Evolutionary conservation across 2,329 filamentous ascomycete genomes (phyloP), one percentile per base, ranked within the genome.

Genomic region (Xylariaceae sp.): DNA sequence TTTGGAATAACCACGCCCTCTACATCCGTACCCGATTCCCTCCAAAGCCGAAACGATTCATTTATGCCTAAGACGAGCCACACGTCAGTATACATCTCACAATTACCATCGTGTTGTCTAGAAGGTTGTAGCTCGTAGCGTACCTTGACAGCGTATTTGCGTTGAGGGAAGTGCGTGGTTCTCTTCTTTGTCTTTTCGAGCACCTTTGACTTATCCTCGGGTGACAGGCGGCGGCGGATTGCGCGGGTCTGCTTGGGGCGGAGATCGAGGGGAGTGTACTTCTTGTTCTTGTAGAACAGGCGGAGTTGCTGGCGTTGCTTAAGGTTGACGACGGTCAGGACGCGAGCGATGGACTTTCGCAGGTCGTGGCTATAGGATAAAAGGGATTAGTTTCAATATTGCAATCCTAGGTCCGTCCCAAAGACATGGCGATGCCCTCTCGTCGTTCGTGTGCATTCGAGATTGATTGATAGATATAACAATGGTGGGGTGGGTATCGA

Each of bases 231-330:
- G 85, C 96, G 91, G 77, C 95, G 92, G 83, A 98, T 96, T 77
- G 93, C 95, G 75, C 95, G 93, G 77, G 95, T 99, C 85, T 95
- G 88, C 91, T 98, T 98, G 78, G 92, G 82, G 81, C 95, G 91
- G 84, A 99, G 93, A 81, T 99, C 96, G 78, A 99, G 92, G 68
- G 95, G 95, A 67, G 92, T 83, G 87, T 97, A 97, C 87, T 97
- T 98, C 91, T 98, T 98, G 89, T 90, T 90, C 87, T 96, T 96
- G 89, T 99, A 99, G 90, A 98, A 98, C 71, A 98, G 86, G 74
- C 93, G 92, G 75, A 99, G 92, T 84, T 98, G 93, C 70, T 92
- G 86, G 79, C 96, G 90, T 86, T 99, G 95, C 88, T 96, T 98
- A 82, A 92, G 90, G 87, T 98, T 99, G 89, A 99, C 96, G 84